These are phyloP conservation scores for Coniophora puteana DNA, from an alignment of 1,284 basidiomycete genomes.

Conservation along the genomic window DNA sequence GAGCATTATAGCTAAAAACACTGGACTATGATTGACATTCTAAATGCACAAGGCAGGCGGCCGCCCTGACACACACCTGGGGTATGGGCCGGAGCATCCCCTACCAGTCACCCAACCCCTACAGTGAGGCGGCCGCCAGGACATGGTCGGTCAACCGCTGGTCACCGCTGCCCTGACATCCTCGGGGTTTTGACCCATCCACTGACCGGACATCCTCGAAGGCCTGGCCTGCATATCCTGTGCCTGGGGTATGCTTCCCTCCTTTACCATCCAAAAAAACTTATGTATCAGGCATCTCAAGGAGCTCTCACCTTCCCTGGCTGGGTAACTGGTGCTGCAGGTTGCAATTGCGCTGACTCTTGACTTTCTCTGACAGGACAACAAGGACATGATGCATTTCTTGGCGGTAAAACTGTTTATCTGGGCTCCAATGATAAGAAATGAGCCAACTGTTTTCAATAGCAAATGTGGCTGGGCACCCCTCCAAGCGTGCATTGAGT, in stretches of 20 bases:
- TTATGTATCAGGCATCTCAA: slow-evolving; percentile 59
- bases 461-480: slow-evolving; percentile 61
- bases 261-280: slow-evolving; percentile 43
- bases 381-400: slow-evolving; percentile 30
- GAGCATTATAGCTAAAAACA: too few species aligned
- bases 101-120: too few species aligned
- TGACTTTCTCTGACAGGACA: slow-evolving; percentile 35
- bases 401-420: slow-evolving; percentile 17
- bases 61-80: too few species aligned
- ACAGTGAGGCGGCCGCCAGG: too few species aligned
- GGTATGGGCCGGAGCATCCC: too few species aligned
- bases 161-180: too few species aligned
- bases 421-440: neutral
- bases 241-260: slow-evolving; percentile 67
- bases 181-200: too few species aligned
- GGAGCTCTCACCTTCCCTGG: slow-evolving; percentile 59
- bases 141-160: too few species aligned
- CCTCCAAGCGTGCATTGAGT: slow-evolving; percentile 48
- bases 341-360: slow-evolving; percentile 50
- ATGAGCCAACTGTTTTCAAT: slow-evolving; percentile 1
- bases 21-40: too few species aligned
- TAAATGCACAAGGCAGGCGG: too few species aligned
- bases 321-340: slow-evolving; percentile 65
- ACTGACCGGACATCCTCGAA: too few species aligned
- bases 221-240: too few species aligned